Base-by-base conservation (phyloP, 2,329 filamentous ascomycete genomes). In the Aspergillus sp. region DNA sequence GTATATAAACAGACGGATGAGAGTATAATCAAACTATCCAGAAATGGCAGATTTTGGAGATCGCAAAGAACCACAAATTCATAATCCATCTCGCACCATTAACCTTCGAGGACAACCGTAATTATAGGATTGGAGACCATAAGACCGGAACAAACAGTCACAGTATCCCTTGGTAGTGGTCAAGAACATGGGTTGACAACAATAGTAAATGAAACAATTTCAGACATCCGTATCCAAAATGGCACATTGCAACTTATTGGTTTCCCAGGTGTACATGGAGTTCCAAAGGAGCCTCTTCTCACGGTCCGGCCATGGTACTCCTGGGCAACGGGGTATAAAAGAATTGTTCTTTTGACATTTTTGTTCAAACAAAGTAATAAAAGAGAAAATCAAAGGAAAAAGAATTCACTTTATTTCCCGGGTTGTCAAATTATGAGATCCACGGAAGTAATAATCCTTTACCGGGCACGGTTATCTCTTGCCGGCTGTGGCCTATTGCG, bases 401-500 rank as follows among this genome's bases (percentile, higher is more conserved):
- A 50, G 32, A 48, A 49, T 49, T 19, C 41, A 46, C 45, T 41
- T 44, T 3, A 13, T 35, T 46, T 47, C 46, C 43, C 33, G 33
- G 47, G 44, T 48, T 46, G 51, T 50, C 41, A 44, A 27, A 43
- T 41, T 33, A 19, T 39, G 37, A 19, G 19, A 13, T 39, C 37
- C 37, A 17, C 22, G 37, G n/a, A 17, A 39, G 13, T 19, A 15
- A 48, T 45, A 49, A 56, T 50, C 41, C 41, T 58, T 56, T 64
- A 69, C 56, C 67, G 67, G 48, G 64, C 56, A 47, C 68, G 68
- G 47, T 60, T 57, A 44, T 68, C 66, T 58, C 69, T 64, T 53
- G 68, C 57, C 56, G 64, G 61, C 50, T 68, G 68, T 57, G 66
- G 64, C 57, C 68, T 66, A 62, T 57, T 67, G 54, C 64, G 65